Evolutionary conservation across 495 filamentous ascomycete species (phyloP).

Genomic region (Cercophora scortea): DNA sequence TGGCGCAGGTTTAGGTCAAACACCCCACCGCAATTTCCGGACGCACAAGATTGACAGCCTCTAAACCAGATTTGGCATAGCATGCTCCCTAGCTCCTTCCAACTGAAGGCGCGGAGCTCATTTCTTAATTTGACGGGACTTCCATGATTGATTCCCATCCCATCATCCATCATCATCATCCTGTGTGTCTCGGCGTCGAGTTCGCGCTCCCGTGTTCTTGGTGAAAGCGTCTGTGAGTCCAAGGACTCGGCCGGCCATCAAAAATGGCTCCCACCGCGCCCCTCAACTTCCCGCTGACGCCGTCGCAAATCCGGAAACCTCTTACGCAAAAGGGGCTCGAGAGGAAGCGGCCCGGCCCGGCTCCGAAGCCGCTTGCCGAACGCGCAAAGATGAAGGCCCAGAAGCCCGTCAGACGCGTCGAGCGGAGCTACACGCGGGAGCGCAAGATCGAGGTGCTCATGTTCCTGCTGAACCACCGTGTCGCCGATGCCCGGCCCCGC

Average conservation of each 20-base stretch:
- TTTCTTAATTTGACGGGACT: no score
- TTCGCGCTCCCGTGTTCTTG: no score
- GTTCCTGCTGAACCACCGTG: conserved; percentile 18
- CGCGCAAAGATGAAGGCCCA: conserved; percentile 1
- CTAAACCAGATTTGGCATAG: neutral
- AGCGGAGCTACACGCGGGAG: conserved; percentile 15
- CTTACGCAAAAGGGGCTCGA: conserved; percentile 7
- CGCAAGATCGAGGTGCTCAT: conserved; percentile 23
- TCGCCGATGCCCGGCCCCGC: conserved; percentile 6
- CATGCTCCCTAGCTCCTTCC: no score
- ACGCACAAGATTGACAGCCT: neutral
- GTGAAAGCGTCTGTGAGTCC: no score
- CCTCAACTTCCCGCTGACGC: neutral
- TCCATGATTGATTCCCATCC: no score
- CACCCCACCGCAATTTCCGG: neutral
- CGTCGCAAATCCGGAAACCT: neutral
- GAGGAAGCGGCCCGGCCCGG: conserved; percentile 10
- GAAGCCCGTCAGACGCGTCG: conserved; percentile 15
- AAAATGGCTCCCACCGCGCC: neutral
- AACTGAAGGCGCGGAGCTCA: no score
- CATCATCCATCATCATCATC: no score
- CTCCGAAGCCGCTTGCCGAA: conserved; percentile 15
- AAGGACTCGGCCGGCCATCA: no score
- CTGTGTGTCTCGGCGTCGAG: no score
- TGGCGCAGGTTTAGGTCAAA: no score